phyloP scores from a whole-genome alignment of 768 basidiomycete genomes.

The Mycena sanguinolenta region DNA sequence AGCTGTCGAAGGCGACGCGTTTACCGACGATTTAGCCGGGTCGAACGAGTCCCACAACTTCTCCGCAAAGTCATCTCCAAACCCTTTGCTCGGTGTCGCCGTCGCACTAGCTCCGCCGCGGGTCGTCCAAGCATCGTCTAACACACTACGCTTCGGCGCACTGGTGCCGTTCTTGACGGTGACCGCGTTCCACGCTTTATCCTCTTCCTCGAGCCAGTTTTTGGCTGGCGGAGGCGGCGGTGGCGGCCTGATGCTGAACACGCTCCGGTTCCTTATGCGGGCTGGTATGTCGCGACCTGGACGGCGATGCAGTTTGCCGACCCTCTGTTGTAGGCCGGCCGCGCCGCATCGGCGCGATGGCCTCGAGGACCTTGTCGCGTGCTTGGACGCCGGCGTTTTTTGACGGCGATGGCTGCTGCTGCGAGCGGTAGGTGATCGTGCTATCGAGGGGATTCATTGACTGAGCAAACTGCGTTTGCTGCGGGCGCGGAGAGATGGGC shows the following conservation, averaged over 20 bases:
- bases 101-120: constrained; percentile 42
- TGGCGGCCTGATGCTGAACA: constrained; percentile 24
- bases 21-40: constrained; percentile 29
- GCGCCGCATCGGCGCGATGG: constrained; percentile 83
- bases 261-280: constrained; percentile 46
- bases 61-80: constrained; percentile 78
- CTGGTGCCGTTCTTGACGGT: constrained; percentile 43
- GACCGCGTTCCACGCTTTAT: constrained; percentile 62
- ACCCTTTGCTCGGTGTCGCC: constrained; percentile 54
- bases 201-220: constrained; percentile 60
- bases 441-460: constrained; percentile 47
- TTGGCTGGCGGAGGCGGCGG: constrained; percentile 31
- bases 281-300: constrained; percentile 50
- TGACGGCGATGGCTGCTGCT: constrained; percentile 42
- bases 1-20: constrained; percentile 23
- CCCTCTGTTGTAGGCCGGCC: constrained; percentile 66
- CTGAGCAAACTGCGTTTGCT: constrained; percentile 46
- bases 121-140: constrained; percentile 58
- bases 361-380: constrained; percentile 83
- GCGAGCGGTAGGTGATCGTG: constrained; percentile 44
- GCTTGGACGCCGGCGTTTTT: constrained; percentile 74
- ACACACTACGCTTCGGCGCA: constrained; percentile 33
- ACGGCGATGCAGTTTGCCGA: constrained; percentile 17
- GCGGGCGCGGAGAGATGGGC: constrained; percentile 56
- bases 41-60: constrained; percentile 69